These are phyloP conservation scores for Trichoderma sp. DNA, from an alignment of 2,329 filamentous ascomycete genomes.

Conservation along the genomic window DNA sequence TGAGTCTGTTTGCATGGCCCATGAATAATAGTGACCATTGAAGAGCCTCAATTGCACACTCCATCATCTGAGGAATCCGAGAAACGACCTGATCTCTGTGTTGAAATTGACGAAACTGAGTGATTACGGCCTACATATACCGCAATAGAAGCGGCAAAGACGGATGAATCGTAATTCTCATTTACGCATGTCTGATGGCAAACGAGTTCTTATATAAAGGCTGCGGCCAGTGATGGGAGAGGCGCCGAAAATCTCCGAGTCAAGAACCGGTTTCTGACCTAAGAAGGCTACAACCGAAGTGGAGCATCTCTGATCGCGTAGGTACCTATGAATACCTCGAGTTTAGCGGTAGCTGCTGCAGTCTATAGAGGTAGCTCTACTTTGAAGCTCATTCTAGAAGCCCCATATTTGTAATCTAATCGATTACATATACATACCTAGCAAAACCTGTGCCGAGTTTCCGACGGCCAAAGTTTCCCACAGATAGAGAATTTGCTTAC, in stretches of 20 bases:
- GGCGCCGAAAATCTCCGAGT: neutral
- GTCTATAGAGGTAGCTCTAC: neutral
- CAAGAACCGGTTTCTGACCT: neutral
- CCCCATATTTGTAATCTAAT: neutral
- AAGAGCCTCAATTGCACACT: neutral
- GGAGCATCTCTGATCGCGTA: neutral
- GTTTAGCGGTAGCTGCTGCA: accelerated
- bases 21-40: neutral
- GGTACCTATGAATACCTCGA: neutral
- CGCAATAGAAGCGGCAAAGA: neutral
- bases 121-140: neutral
- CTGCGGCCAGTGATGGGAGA: neutral
- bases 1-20: no score
- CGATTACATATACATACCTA: neutral
- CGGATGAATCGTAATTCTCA: neutral
- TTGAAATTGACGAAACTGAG: neutral
- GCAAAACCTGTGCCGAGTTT: neutral
- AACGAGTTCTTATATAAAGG: neutral
- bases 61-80: neutral
- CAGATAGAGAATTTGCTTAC: neutral
- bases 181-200: neutral
- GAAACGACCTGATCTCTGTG: neutral
- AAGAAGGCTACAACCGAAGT: neutral
- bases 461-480: neutral
- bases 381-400: neutral